Percentiles rank a stretch among this genome's conserved stretches.
phyloP scores from a whole-genome alignment of 2,329 filamentous ascomycete species.

The Eurotiales sp. region DNA sequence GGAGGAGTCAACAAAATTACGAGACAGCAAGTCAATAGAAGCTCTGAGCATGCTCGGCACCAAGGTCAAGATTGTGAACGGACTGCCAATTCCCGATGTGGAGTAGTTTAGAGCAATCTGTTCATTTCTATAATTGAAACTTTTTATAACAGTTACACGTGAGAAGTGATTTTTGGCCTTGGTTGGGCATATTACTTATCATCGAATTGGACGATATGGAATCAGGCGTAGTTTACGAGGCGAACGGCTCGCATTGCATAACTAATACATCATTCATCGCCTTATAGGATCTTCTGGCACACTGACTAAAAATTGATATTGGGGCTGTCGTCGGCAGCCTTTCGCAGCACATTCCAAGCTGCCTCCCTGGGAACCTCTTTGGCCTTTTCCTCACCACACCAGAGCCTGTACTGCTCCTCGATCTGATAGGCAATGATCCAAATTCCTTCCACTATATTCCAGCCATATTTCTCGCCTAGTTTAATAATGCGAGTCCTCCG shows the following conservation, averaged over 20 bases:
- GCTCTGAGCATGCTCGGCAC: conserved; percentile 57
- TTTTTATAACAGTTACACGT: too few species aligned
- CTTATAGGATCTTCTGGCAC: too few species aligned
- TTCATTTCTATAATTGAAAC: too few species aligned
- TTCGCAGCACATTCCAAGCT: conserved; percentile 31
- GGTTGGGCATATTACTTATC: too few species aligned
- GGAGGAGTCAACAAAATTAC: conserved; percentile 62
- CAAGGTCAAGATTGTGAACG: conserved; percentile 42
- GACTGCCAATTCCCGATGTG: conserved; percentile 74
- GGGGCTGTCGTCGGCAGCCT: conserved; percentile 30
- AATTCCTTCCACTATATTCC: conserved; percentile 39
- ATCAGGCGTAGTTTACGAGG: too few species aligned
- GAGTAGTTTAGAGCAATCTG: too few species aligned
- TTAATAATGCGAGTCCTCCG: conserved; percentile 36
- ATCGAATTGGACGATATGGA: too few species aligned
- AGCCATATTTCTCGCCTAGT: conserved; percentile 29
- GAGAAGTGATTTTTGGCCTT: too few species aligned
- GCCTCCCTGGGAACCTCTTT: conserved; percentile 23
- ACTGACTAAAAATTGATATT: conserved; percentile 33
- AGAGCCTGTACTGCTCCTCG: conserved; percentile 37
- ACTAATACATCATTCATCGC: too few species aligned
- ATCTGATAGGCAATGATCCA: conserved; percentile 43
- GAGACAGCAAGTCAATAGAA: conserved; percentile 62
- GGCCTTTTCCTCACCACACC: conserved; percentile 30
- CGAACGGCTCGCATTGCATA: too few species aligned